A percentile compares a stretch with the other conserved stretches of the same genome.
Evolutionary conservation across 345 rosid genomes (phyloP).

Genomic region (Crucihimalaya himalaica): DNA sequence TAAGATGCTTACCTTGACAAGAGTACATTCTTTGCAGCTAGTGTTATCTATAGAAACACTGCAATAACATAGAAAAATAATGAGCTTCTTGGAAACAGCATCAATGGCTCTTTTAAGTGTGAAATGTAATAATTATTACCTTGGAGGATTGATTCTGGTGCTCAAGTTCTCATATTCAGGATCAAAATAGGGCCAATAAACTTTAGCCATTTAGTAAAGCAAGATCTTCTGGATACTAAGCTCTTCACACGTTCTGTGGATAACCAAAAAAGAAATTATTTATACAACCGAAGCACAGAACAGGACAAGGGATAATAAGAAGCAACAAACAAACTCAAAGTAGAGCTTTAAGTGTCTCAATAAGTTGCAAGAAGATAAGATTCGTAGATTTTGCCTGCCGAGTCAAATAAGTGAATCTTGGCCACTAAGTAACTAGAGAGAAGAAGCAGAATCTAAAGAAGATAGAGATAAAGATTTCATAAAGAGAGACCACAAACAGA

Average conservation of each 20-base stretch:
- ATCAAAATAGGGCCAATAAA: constrained; percentile 91
- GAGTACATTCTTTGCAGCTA: constrained; percentile 68
- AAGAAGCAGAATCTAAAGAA: constrained; percentile 25
- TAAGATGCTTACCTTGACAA: constrained; percentile 63
- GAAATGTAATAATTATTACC: constrained; percentile 43
- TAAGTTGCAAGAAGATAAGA: constrained; percentile 39
- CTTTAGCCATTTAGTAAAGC: constrained; percentile 58
- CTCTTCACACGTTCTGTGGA: constrained; percentile 22
- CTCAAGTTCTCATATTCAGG: constrained; percentile 93
- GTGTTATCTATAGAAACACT: constrained; percentile 90
- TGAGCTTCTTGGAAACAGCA: background rate
- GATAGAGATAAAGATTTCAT: constrained; percentile 29
- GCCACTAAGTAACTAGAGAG: constrained; percentile 34
- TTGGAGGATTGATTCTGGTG: constrained; percentile 88
- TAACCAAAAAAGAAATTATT: constrained; percentile 7
- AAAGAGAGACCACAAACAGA: constrained; percentile 40
- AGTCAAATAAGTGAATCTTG: constrained; percentile 37
- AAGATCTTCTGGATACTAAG: background rate
- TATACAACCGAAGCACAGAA: constrained; percentile 9
- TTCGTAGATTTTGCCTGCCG: constrained; percentile 15
- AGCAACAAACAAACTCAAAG: background rate
- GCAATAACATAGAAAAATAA: constrained; percentile 27
- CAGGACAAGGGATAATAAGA: constrained; percentile 1
- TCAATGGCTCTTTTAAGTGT: background rate
- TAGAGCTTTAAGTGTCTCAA: constrained; percentile 5